Evolutionary conservation across 2,329 filamentous ascomycete species (phyloP), one percentile per base, ranked within the genome.

Genomic region (Decorospora gaudefroyi): DNA sequence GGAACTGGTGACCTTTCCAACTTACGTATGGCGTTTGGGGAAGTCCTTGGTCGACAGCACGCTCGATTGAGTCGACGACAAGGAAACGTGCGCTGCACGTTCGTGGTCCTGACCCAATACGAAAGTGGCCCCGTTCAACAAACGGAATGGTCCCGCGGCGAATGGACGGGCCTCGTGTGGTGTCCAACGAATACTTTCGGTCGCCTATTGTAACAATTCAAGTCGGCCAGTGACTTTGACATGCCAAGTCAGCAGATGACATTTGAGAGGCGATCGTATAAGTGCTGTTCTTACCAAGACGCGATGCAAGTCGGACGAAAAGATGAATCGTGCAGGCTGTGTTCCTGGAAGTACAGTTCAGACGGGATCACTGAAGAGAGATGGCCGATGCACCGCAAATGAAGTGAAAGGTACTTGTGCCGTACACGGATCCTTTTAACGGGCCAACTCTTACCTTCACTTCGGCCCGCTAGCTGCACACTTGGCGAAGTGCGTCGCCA

Each of bases 401-500:
- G 33, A 39, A 43, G 38, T 38, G n/a, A 43, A 37, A 46, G 46
- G 43, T 46, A 47, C 37, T 49, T 57, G 43, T 53, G 47, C 51
- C 44, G 39, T 51, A 37, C 42, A 36, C 39, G 28, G 42, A 47
- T 54, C 29, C 51, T 44, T 48, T 58, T 53, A 56, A 57, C 47
- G 45, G 43, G 40, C 28, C 38, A 49, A 31, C 36, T 39, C 25
- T 46, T 40, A 50, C 57, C 37, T 55, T 56, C 41, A 51, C 35
- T 39, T 42, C 38, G 42, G 34, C 39, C 51, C 53, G 46, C 55
- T 63, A 62, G 49, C 50, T 53, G 51, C 51, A 60, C 58, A 44
- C 43, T 59, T 56, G 52, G 55, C 57, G 52, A 48, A 25, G 49
- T 52, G 51, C 52, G 56, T 62, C 42, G 53, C 55, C 59, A 63